These are phyloP conservation scores for Colletotrichum costaricense DNA, from an alignment of 2,329 filamentous ascomycete species.

Conservation along the genomic window DNA sequence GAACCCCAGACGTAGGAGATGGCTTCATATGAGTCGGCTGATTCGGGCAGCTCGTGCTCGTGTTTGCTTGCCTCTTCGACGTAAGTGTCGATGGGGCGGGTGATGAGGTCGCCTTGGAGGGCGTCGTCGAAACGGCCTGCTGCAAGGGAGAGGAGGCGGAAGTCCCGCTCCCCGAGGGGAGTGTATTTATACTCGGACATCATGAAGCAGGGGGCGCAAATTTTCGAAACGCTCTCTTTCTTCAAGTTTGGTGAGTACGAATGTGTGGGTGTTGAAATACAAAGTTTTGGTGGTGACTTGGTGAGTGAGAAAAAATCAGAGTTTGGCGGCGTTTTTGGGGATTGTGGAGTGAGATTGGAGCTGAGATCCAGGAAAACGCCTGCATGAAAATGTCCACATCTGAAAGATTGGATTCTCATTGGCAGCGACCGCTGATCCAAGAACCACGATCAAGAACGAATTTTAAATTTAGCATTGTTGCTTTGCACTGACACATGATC, in stretches of 20 bases:
- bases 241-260: not conserved
- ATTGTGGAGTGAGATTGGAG: constrained; percentile 33
- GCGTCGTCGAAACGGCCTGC: constrained; percentile 19
- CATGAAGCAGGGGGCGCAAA: not conserved
- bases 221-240: not conserved
- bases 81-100: constrained; percentile 20
- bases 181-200: constrained; percentile 21
- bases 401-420: constrained; percentile 13
- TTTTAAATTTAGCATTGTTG: not conserved
- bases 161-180: constrained; percentile 29
- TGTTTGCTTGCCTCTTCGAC: constrained; percentile 29
- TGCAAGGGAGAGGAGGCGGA: constrained; percentile 20
- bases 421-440: not conserved
- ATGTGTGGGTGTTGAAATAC: not conserved
- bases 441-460: not conserved
- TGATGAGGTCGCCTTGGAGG: constrained; percentile 16
- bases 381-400: constrained; percentile 29
- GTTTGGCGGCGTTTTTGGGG: constrained; percentile 17
- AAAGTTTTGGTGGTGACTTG: not conserved
- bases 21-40: constrained; percentile 31
- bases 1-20: constrained; percentile 36
- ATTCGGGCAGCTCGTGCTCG: constrained; percentile 15
- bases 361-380: constrained; percentile 18
- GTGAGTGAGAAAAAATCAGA: constrained; percentile 17
- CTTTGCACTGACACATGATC: fast-evolving